Evolutionary conservation across 345 rosid genomes (phyloP).

Genomic region (Corymbia maculata): DNA sequence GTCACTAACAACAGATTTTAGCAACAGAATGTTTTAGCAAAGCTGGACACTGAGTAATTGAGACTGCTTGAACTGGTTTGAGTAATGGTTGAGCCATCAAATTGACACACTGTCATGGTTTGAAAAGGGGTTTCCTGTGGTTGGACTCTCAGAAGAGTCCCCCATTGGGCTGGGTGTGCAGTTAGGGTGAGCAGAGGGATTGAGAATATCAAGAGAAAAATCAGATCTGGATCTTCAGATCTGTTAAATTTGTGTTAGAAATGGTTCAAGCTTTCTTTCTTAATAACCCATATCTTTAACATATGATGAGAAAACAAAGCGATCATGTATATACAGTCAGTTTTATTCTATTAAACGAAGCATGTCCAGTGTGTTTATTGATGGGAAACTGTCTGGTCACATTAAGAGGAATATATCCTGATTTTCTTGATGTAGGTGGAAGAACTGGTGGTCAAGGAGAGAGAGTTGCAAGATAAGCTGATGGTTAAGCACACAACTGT

Average conservation of each 20-base stretch:
- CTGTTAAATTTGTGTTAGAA: background rate
- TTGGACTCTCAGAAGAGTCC: background rate
- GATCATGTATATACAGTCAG: background rate
- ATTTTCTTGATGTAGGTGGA: conserved; percentile 46
- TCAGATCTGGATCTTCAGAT: background rate
- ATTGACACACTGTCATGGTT: background rate
- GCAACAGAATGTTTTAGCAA: background rate
- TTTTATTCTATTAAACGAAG: background rate
- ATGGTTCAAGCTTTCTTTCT: background rate
- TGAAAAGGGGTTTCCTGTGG: background rate
- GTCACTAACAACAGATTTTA: background rate
- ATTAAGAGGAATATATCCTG: background rate
- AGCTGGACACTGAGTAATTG: background rate
- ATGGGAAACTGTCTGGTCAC: background rate
- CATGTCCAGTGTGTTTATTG: background rate
- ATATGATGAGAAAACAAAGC: background rate
- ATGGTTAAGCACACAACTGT: conserved; percentile 48
- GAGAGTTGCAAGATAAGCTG: conserved; percentile 77
- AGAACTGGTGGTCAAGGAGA: conserved; percentile 74
- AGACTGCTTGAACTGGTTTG: background rate
- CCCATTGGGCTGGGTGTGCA: background rate
- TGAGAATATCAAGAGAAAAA: background rate
- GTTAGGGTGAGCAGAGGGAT: background rate
- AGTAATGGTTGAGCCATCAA: background rate
- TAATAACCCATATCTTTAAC: background rate